A percentile compares a stretch with the other conserved stretches of the same genome.
Evolutionary conservation across 495 filamentous ascomycete genomes (phyloP).

Genomic region (Penicillium riverlandense): DNA sequence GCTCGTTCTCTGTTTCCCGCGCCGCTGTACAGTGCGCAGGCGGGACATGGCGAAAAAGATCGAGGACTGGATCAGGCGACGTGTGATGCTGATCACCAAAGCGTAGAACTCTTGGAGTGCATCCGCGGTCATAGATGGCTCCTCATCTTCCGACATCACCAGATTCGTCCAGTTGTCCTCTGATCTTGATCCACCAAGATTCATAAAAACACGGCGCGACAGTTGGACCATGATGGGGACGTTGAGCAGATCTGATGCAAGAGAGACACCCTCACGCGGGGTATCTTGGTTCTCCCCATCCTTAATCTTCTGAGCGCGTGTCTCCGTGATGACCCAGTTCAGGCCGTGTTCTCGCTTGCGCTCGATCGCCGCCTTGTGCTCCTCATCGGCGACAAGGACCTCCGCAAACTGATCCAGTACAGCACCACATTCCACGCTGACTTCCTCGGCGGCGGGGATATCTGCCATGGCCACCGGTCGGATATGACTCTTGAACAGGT

Average conservation of each 20-base stretch:
- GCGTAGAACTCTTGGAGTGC: constrained; percentile 68
- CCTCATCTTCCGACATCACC: constrained; percentile 31
- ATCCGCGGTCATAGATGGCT: constrained; percentile 59
- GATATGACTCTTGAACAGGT: constrained; percentile 14
- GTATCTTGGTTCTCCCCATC: constrained; percentile 17
- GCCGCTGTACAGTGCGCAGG: constrained; percentile 34
- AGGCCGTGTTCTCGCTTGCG: constrained; percentile 51
- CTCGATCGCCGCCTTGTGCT: constrained; percentile 33
- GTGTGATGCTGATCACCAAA: constrained; percentile 58
- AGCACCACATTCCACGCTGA: constrained; percentile 55
- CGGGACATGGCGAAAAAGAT: constrained; percentile 60
- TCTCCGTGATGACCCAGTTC: constrained; percentile 47
- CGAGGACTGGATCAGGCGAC: constrained; percentile 57
- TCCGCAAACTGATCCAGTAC: constrained; percentile 66
- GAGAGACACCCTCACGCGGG: constrained; percentile 26
- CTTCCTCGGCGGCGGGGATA: constrained; percentile 65
- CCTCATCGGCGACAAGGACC: constrained; percentile 2
- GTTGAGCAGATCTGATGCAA: constrained; percentile 50
- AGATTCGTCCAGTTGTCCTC: constrained; percentile 62
- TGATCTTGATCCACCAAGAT: constrained; percentile 41
- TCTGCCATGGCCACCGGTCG: constrained; percentile 28
- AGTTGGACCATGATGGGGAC: constrained; percentile 56
- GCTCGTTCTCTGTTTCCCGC: constrained; percentile 20
- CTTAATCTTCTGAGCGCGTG: constrained; percentile 13
- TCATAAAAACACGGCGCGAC: constrained; percentile 72